Evolutionary conservation across 2,329 filamentous ascomycete species (phyloP).

Genomic region (Fusarium bactridioides): DNA sequence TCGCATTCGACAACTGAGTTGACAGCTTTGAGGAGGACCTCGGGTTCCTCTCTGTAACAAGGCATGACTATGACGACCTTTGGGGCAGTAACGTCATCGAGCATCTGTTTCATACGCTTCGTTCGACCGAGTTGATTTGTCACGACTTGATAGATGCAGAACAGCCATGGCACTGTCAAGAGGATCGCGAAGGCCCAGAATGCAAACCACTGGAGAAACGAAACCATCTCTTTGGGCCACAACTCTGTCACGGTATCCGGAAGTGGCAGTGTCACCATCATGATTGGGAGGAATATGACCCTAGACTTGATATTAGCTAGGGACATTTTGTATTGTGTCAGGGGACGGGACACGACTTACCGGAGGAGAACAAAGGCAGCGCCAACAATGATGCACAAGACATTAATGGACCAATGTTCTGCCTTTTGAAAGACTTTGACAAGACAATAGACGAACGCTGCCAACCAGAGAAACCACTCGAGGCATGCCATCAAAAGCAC

Average conservation of each 20-base stretch:
- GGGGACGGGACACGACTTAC: conserved; percentile 54
- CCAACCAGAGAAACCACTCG: conserved; percentile 94
- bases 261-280: conserved; percentile 90
- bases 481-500: conserved; percentile 86
- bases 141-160: conserved; percentile 91
- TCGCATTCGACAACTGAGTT: conserved; percentile 94
- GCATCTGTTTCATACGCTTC: conserved; percentile 81
- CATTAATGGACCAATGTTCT: conserved; percentile 82
- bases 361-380: conserved; percentile 77
- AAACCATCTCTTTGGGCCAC: conserved; percentile 75
- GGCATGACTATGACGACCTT: conserved; percentile 98
- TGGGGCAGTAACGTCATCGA: conserved; percentile 86
- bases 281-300: conserved; percentile 87
- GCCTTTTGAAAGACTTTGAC: conserved; percentile 89
- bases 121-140: conserved; percentile 84
- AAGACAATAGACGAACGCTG: conserved; percentile 92
- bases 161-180: conserved; percentile 87
- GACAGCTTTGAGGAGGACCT: conserved; percentile 83
- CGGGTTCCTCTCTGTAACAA: conserved; percentile 90
- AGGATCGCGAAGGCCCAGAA: conserved; percentile 92
- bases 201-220: conserved; percentile 87
- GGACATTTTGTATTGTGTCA: neutral
- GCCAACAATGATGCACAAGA: conserved; percentile 80
- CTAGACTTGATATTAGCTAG: conserved; percentile 52
- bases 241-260: conserved; percentile 74